Conservation (phyloP, 2,329 filamentous ascomycete species). For the Ophiocordyceps camponoti-leonardi region DNA sequence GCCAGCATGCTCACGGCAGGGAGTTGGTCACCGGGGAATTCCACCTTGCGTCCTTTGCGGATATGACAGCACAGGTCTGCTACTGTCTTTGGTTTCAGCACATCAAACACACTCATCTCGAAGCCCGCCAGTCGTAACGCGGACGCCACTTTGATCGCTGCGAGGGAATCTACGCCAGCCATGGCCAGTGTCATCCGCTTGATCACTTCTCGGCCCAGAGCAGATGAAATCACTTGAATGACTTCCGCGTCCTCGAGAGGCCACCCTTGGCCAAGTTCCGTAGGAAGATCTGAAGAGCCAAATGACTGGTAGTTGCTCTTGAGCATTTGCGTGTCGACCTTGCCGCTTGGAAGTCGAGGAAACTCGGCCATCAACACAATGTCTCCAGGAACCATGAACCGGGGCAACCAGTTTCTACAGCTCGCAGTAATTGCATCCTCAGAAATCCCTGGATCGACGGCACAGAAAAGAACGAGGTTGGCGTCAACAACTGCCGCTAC, state of each 20-base stretch:
- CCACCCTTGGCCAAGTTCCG: neutral
- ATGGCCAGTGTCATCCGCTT: conserved; percentile 27
- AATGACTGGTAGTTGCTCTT: conserved; percentile 26
- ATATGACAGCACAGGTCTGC: conserved; percentile 9
- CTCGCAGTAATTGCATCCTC: conserved; percentile 31
- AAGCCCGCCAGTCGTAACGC: conserved; percentile 40
- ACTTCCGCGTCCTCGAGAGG: conserved; percentile 14
- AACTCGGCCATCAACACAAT: conserved; percentile 46
- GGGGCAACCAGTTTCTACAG: conserved; percentile 61
- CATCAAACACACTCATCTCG: conserved; percentile 35
- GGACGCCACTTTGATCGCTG: conserved; percentile 37
- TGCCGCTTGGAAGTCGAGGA: conserved; percentile 67
- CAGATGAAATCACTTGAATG: conserved; percentile 18
- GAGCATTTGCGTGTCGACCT: conserved; percentile 55
- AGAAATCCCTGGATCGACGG: conserved; percentile 23
- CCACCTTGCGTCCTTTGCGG: neutral
- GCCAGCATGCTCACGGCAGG: conserved; percentile 6
- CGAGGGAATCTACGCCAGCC: conserved; percentile 47
- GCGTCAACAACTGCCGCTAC: conserved; percentile 51
- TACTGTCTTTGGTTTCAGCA: conserved; percentile 39
- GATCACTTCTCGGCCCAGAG: conserved; percentile 20
- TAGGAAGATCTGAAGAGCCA: conserved; percentile 3
- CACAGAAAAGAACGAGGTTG: conserved; percentile 59
- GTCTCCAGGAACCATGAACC: conserved; percentile 69
- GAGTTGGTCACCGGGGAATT: neutral